phyloP scores from a whole-genome alignment of 768 basidiomycete genomes.

The Boletus barrowsii region DNA sequence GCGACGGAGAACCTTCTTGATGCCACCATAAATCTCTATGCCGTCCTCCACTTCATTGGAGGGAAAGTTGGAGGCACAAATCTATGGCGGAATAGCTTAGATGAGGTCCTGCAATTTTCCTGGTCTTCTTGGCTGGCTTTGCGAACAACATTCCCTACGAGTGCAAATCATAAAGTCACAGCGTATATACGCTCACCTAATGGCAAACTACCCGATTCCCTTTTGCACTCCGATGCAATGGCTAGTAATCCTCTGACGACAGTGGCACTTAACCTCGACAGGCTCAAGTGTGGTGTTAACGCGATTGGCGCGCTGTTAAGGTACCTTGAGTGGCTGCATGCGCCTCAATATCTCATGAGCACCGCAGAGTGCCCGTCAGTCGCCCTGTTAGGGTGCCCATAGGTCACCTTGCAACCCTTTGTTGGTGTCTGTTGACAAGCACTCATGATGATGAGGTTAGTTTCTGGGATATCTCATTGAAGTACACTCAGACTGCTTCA shows the following conservation, averaged over 20 bases:
- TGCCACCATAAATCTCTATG: slow-evolving; percentile 57
- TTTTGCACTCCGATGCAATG: slow-evolving; percentile 14
- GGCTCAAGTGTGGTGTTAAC: slow-evolving; percentile 51
- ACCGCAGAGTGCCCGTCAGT: slow-evolving; percentile 46
- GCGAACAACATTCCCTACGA: slow-evolving; percentile 54
- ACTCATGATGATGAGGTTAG: slow-evolving; percentile 45
- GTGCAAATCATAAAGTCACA: slow-evolving; percentile 27
- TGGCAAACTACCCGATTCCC: slow-evolving; percentile 5
- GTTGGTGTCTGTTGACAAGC: slow-evolving; percentile 47
- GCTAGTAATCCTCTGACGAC: slow-evolving; percentile 46
- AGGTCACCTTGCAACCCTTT: slow-evolving; percentile 57
- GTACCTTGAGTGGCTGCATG: slow-evolving; percentile 31
- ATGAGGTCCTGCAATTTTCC: slow-evolving; percentile 65
- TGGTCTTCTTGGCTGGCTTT: slow-evolving; percentile 59
- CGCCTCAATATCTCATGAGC: slow-evolving; percentile 1
- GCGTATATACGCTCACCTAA: slow-evolving; percentile 6
- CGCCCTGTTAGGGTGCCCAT: slow-evolving; percentile 70
- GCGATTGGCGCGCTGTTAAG: slow-evolving; percentile 54
- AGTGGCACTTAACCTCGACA: slow-evolving; percentile 58
- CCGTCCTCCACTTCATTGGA: slow-evolving; percentile 64
- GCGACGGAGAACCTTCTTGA: slow-evolving; percentile 38
- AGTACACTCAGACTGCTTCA: slow-evolving; percentile 25
- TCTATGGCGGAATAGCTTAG: slow-evolving; percentile 73
- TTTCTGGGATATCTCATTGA: slow-evolving; percentile 2
- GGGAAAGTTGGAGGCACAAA: slow-evolving; percentile 74